A percentile compares a stretch with the other conserved stretches of the same genome.
phyloP scores from a whole-genome alignment of 2,329 filamentous ascomycete genomes.

The Phoma sp. region DNA sequence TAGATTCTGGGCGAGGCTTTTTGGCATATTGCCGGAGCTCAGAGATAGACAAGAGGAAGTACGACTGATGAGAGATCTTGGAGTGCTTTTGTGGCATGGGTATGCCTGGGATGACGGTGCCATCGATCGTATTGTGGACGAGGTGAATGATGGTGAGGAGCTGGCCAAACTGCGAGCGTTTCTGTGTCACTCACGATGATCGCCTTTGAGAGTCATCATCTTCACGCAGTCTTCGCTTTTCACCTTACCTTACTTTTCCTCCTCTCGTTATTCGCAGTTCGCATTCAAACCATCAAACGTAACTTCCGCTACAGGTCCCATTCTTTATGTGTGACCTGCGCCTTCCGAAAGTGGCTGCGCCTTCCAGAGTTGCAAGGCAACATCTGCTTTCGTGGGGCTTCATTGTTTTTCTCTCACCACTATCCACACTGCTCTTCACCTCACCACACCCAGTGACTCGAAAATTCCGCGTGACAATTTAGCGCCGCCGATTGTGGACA shows the following conservation, averaged over 20 bases:
- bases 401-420: conserved; percentile 8
- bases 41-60: conserved; percentile 47
- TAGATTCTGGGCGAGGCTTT: conserved; percentile 60
- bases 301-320: background rate
- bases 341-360: conserved; percentile 20
- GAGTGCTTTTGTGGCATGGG: conserved; percentile 69
- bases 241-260: background rate
- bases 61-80: conserved; percentile 58
- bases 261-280: background rate
- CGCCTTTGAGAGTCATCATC: background rate
- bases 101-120: conserved; percentile 69
- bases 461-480: background rate
- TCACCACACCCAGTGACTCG: background rate
- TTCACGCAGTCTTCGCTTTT: background rate
- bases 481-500: background rate
- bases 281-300: background rate
- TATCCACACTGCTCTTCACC: background rate
- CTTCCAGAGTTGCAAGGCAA: conserved; percentile 25
- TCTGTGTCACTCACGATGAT: conserved; percentile 20
- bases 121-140: conserved; percentile 65
- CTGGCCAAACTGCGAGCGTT: conserved; percentile 60
- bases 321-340: background rate
- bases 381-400: background rate
- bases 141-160: conserved; percentile 60
- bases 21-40: conserved; percentile 48